A percentile compares a stretch with the other conserved stretches of the same genome.
Conservation (phyloP, 805 yeast genomes). For the Cyberlindnera galapagoensis region DNA sequence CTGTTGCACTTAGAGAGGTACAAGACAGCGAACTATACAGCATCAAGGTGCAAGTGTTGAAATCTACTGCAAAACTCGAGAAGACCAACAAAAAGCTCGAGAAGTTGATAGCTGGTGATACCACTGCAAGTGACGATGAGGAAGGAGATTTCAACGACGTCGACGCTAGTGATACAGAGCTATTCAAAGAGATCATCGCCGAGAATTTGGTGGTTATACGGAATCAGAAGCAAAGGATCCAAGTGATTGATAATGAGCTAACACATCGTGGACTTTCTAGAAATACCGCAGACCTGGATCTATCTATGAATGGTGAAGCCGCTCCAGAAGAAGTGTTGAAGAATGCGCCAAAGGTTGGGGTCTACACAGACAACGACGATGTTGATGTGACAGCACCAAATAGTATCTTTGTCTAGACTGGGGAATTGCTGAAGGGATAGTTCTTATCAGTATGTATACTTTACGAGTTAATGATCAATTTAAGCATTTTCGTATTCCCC, state of each 20-base stretch:
- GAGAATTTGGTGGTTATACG: conserved; percentile 52
- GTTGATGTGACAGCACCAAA: conserved; percentile 31
- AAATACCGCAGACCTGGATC: neutral
- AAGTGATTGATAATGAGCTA: conserved; percentile 41
- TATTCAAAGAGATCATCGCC: conserved; percentile 47
- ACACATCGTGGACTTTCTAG: conserved; percentile 30
- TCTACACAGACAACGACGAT: conserved; percentile 31
- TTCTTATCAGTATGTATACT: no score
- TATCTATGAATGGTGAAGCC: no score
- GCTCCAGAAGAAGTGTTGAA: neutral
- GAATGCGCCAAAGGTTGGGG: neutral
- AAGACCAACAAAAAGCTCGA: conserved; percentile 46
- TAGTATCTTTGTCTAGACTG: conserved; percentile 26
- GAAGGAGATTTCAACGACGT: conserved; percentile 22
- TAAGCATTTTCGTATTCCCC: no score
- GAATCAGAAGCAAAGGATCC: conserved; percentile 43
- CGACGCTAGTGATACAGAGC: conserved; percentile 37
- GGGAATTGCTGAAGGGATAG: no score
- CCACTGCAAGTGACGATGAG: conserved; percentile 16
- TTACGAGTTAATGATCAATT: no score
- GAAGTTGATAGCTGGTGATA: conserved; percentile 33
- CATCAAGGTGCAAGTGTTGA: conserved; percentile 28
- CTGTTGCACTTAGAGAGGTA: conserved; percentile 45
- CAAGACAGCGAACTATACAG: conserved; percentile 36
- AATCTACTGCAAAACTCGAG: conserved; percentile 39